Conservation (phyloP, 2,329 filamentous ascomycete genomes). For the Penicillium sp. region DNA sequence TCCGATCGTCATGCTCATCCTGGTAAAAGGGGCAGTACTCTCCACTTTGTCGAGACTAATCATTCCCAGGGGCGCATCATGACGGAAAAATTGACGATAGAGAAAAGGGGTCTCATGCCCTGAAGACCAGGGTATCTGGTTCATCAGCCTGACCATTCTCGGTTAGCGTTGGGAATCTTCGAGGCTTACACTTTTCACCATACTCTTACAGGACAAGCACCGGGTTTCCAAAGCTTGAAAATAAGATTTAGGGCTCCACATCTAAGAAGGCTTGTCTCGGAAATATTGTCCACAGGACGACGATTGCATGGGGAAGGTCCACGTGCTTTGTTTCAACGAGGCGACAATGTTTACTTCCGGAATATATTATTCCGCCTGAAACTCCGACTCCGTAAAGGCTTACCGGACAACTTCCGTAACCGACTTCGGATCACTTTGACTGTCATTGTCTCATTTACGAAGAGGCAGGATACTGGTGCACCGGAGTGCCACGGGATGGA, state of each 20-base stretch:
- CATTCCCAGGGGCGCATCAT: neutral
- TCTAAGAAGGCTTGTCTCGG: neutral
- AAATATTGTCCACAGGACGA: neutral
- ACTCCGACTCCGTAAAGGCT: neutral
- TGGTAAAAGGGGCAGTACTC: neutral
- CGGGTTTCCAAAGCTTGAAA: neutral
- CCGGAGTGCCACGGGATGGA: neutral
- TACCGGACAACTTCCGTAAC: neutral
- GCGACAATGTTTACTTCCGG: neutral
- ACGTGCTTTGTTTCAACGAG: neutral
- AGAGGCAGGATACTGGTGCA: neutral
- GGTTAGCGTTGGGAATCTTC: neutral
- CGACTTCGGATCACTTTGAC: neutral
- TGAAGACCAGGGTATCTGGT: neutral
- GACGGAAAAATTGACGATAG: slow-evolving; percentile 1
- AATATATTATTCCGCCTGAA: slow-evolving; percentile 1
- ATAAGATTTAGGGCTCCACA: neutral
- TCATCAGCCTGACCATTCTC: too few relatives aligned
- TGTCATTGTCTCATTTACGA: neutral
- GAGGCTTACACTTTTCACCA: neutral
- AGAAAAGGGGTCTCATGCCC: neutral
- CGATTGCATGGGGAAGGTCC: neutral
- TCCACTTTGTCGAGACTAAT: neutral
- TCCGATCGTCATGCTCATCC: neutral
- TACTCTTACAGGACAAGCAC: neutral